These are phyloP conservation scores for Basidiobolus meristosporus DNA, from an alignment of 371 early-diverging fungal genomes.

Conservation along the genomic window DNA sequence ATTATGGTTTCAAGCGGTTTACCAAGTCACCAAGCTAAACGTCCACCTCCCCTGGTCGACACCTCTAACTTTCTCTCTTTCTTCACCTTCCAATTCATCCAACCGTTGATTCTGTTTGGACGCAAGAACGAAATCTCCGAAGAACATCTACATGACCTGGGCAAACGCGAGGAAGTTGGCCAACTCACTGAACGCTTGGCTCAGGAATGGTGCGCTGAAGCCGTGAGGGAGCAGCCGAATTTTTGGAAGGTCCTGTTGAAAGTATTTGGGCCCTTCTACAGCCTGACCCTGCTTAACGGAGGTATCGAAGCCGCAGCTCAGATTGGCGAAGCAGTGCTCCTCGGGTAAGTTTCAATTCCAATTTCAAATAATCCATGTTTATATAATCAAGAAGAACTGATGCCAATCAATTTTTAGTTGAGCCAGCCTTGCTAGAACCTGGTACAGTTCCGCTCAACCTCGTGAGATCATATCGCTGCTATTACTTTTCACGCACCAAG, in stretches of 20 bases:
- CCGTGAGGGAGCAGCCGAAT: constrained; percentile 5
- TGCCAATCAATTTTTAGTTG: too few species aligned
- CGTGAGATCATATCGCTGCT: not conserved
- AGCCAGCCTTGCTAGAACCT: not conserved
- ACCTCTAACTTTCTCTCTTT: not conserved
- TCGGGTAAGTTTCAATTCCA: constrained; percentile 9
- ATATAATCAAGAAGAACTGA: not conserved
- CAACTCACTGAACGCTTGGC: not conserved
- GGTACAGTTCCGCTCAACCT: not conserved
- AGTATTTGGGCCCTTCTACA: constrained; percentile 8
- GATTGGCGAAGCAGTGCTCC: constrained; percentile 12
- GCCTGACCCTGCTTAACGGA: constrained; percentile 6
- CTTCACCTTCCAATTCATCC: not conserved
- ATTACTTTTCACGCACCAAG: not conserved
- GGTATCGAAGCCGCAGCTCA: constrained; percentile 9
- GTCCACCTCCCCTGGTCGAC: too few species aligned
- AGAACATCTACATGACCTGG: not conserved
- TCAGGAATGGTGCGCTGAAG: not conserved
- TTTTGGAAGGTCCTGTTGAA: constrained; percentile 9
- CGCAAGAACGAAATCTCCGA: not conserved
- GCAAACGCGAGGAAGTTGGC: not conserved
- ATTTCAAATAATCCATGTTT: not conserved
- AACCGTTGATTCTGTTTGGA: not conserved
- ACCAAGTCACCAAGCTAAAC: too few species aligned
- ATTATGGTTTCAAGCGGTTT: too few species aligned